A percentile compares a stretch with the other conserved stretches of the same genome.
These are phyloP conservation scores for Cryoendolithus antarcticus DNA, from an alignment of 2,329 filamentous ascomycete species.

Conservation along the genomic window DNA sequence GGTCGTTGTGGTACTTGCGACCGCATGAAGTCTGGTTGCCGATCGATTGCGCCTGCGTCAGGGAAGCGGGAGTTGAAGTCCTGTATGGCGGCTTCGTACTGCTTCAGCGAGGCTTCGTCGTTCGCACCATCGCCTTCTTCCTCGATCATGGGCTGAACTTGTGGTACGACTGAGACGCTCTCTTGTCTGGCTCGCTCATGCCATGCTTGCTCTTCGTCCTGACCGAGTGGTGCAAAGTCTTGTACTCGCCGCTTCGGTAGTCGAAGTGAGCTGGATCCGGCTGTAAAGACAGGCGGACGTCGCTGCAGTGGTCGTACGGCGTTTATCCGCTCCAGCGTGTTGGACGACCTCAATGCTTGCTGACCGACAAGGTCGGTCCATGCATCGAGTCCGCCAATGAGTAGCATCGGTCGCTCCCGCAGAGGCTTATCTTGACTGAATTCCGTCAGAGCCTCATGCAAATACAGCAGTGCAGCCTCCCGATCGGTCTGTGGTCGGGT, in stretches of 20 bases:
- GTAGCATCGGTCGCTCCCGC: slow-evolving; percentile 59
- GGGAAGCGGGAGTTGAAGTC: slow-evolving; percentile 78
- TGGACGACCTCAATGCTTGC: slow-evolving; percentile 47
- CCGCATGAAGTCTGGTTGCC: slow-evolving; percentile 36
- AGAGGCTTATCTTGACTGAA: slow-evolving; percentile 72
- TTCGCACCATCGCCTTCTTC: slow-evolving; percentile 36
- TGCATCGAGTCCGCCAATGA: slow-evolving; percentile 71
- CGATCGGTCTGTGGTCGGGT: slow-evolving; percentile 30
- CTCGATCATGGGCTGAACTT: slow-evolving; percentile 20
- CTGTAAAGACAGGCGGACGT: slow-evolving; percentile 40
- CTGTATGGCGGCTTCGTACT: slow-evolving; percentile 39
- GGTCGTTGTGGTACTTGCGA: slow-evolving; percentile 25
- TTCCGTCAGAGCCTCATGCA: slow-evolving; percentile 69
- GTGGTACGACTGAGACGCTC: slow-evolving; percentile 33
- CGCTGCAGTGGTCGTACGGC: slow-evolving; percentile 39
- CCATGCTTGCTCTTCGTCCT: slow-evolving; percentile 72
- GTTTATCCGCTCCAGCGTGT: slow-evolving; percentile 40
- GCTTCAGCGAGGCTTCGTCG: slow-evolving; percentile 8
- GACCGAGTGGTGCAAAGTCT: slow-evolving; percentile 59
- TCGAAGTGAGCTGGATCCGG: slow-evolving; percentile 31
- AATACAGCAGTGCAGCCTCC: slow-evolving; percentile 48
- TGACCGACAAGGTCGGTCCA: slow-evolving; percentile 76
- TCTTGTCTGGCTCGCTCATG: slow-evolving; percentile 62
- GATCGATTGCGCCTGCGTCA: slow-evolving; percentile 48
- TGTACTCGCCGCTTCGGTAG: slow-evolving; percentile 44